Evolutionary conservation across 2,329 filamentous ascomycete genomes (phyloP).

Genomic region (Colletotrichum sp.): DNA sequence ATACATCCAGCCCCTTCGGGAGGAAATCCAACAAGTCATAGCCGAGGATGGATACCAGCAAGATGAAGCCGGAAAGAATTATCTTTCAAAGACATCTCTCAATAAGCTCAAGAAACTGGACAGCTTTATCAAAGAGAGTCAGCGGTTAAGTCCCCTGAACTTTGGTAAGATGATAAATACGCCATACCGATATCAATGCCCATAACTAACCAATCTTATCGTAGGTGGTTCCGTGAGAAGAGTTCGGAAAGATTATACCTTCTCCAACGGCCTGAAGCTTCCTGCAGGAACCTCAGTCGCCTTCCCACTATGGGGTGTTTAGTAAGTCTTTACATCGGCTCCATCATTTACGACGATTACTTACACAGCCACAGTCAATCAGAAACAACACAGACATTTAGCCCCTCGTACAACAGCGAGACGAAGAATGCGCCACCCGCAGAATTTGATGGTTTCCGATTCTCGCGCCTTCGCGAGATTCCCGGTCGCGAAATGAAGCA

Average conservation of each 20-base stretch:
- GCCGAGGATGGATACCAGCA: slow-evolving; percentile 35
- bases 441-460: slow-evolving; percentile 28
- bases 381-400: slow-evolving; percentile 10
- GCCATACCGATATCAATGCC: no score
- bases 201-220: neutral
- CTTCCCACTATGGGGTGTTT: slow-evolving; percentile 27
- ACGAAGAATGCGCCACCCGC: slow-evolving; percentile 21
- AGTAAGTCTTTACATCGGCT: neutral
- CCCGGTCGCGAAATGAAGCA: slow-evolving; percentile 23
- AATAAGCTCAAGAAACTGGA: slow-evolving; percentile 44
- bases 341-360: neutral
- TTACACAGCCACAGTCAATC: neutral
- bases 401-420: slow-evolving; percentile 21
- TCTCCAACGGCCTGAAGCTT: slow-evolving; percentile 35
- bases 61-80: neutral
- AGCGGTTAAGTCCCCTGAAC: slow-evolving; percentile 33
- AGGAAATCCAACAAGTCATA: slow-evolving; percentile 43
- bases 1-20: slow-evolving; percentile 42
- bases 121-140: slow-evolving; percentile 44
- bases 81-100: slow-evolving; percentile 34
- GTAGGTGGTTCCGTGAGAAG: slow-evolving; percentile 41
- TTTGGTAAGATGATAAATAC: neutral
- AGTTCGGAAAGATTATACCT: slow-evolving; percentile 42
- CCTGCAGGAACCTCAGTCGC: slow-evolving; percentile 29
- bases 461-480: slow-evolving; percentile 23